Evolutionary conservation across 345 rosid genomes (phyloP), one percentile per base, ranked within the genome.

Genomic region (Syzygium aqueum): DNA sequence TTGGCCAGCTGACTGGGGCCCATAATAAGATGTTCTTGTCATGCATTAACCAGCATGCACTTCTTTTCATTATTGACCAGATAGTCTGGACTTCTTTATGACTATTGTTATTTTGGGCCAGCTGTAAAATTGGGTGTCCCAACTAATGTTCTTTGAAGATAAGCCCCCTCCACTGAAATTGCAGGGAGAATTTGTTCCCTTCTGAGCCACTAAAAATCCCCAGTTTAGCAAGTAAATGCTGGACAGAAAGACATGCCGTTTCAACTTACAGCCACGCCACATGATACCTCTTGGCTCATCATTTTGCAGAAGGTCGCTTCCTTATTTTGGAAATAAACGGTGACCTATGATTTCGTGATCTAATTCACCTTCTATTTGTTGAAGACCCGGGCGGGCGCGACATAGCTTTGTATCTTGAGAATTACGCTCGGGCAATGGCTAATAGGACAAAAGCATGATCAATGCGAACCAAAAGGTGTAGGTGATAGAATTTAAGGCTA

Each of bases 381-480:
- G 73, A 61, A 61, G 17, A 61, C 33, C 14, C 19, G 2, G 19
- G 73, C 19, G 0, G 0, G n/a, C 21, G 0, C 6, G 19, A 14
- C 19, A 13, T n/a, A 16, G 19, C 73, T 0, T 0, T 14, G 0
- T 61, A n/a, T n/a, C 19, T 61, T 3, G 37, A 2, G 73, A 61
- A 61, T n/a, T 61, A 61, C 19, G 37, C 73, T n/a, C 0, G 7
- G 0, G 73, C 10, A 6, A 61, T 8, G 15, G 6, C 2, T 6
- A 17, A 27, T n/a, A n/a, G 37, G 73, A 0, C 73, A n/a, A 61
- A 61, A 6, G 33, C 17, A 0, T 61, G 2, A 61, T 61, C 2
- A 2, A 0, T 61, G 37, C 1, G 2, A 61, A 61, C 17, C 19
- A 61, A n/a, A 59, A n/a, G 0, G 0, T n/a, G 0, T 14, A 15